A percentile compares a stretch with the other conserved stretches of the same genome.
These are phyloP conservation scores for Dalbergia oliveri DNA, from an alignment of 306 rosid species.

Conservation along the genomic window DNA sequence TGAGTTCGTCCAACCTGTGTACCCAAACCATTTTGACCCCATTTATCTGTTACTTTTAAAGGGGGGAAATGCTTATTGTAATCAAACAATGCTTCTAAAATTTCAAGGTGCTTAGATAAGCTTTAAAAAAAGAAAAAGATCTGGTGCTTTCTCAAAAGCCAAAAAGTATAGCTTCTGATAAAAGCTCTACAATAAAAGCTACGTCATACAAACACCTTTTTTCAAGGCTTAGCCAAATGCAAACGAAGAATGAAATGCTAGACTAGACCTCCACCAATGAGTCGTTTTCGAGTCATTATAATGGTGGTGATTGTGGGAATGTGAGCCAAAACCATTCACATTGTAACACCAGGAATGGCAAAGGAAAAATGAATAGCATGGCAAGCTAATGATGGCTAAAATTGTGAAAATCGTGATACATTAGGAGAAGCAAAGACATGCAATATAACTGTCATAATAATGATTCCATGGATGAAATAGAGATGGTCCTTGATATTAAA, in stretches of 20 bases:
- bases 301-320: slow-evolving; percentile 29
- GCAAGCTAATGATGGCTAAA: neutral
- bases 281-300: neutral
- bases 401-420: neutral
- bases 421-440: neutral
- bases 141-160: neutral
- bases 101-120: too few species aligned
- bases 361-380: neutral
- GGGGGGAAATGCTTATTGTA: too few species aligned
- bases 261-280: slow-evolving; percentile 16
- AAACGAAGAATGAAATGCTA: neutral
- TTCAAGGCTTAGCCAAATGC: too few species aligned
- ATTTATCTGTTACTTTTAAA: too few species aligned
- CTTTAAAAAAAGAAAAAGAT: neutral
- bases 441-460: neutral
- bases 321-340: neutral
- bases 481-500: neutral
- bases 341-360: neutral
- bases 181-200: too few species aligned
- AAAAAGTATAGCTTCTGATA: neutral
- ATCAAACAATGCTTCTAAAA: too few species aligned
- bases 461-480: neutral
- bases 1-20: neutral
- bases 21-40: neutral
- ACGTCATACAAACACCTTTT: too few species aligned